Evolutionary conservation across 192 early-diverging fungal species (phyloP).

Genomic region (Umbelopsis sp.): DNA sequence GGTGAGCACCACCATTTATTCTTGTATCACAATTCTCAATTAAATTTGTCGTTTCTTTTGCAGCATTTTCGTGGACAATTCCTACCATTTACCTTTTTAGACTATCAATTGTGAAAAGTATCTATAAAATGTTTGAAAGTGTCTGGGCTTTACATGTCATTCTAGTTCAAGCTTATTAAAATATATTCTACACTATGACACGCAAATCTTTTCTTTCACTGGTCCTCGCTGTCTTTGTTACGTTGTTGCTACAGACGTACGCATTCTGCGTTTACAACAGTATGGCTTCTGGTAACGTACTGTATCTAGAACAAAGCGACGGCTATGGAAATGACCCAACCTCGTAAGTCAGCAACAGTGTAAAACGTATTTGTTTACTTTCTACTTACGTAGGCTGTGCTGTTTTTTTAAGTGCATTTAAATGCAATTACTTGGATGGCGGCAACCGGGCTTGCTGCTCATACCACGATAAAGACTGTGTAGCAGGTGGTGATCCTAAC

Average conservation of each 20-base stretch:
- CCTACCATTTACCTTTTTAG: neutral
- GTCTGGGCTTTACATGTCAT: neutral
- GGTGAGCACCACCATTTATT: too few species aligned
- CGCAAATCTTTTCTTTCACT: neutral
- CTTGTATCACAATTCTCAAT: too few species aligned
- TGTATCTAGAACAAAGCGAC: neutral
- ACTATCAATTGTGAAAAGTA: neutral
- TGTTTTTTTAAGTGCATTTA: neutral
- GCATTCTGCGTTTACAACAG: slow-evolving; percentile 9
- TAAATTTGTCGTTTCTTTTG: too few species aligned
- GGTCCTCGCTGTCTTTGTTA: neutral
- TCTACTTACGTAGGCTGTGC: neutral
- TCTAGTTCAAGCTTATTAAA: neutral
- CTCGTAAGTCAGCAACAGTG: neutral
- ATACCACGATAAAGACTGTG: slow-evolving; percentile 1
- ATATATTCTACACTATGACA: neutral
- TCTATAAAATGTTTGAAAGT: neutral
- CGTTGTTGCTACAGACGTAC: neutral
- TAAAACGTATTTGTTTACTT: neutral
- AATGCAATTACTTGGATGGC: neutral
- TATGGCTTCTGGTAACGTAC: neutral
- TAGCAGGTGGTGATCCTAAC: neutral
- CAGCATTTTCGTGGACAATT: neutral
- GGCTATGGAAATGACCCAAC: neutral
- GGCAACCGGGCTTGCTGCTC: slow-evolving; percentile 4